phyloP scores from a whole-genome alignment of 2,329 filamentous ascomycete genomes.

The Zasmidium angulare region DNA sequence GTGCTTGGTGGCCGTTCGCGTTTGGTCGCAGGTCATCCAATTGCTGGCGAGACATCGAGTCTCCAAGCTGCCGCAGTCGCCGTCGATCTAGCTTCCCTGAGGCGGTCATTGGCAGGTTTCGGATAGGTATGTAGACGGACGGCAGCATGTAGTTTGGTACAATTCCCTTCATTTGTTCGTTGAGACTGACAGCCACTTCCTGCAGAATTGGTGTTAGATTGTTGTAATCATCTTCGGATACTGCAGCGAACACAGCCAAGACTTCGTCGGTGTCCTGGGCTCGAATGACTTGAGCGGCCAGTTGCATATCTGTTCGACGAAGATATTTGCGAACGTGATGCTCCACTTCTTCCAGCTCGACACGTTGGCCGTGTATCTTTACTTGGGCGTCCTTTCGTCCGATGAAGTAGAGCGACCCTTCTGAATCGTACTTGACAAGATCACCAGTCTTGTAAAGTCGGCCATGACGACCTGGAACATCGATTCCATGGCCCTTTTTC shows the following conservation, averaged over 20 bases:
- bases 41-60: neutral
- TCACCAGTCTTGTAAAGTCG: slow-evolving; percentile 63
- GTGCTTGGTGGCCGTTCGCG: slow-evolving; percentile 32
- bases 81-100: slow-evolving; percentile 70
- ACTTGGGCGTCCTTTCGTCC: slow-evolving; percentile 72
- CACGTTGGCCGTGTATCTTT: slow-evolving; percentile 73
- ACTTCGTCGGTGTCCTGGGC: neutral
- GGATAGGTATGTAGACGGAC: slow-evolving; percentile 66
- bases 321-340: slow-evolving; percentile 45
- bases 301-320: neutral
- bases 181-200: neutral
- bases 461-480: slow-evolving; percentile 38
- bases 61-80: slow-evolving; percentile 48
- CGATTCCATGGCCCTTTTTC: neutral
- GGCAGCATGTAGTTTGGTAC: slow-evolving; percentile 73
- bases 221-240: neutral
- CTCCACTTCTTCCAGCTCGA: slow-evolving; percentile 74
- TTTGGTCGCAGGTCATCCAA: slow-evolving; percentile 39
- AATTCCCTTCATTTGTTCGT: neutral
- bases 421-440: slow-evolving; percentile 54
- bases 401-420: slow-evolving; percentile 57
- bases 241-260: neutral
- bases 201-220: neutral
- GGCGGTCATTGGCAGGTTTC: slow-evolving; percentile 64
- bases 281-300: neutral